Evolutionary conservation across 139 green algal species (phyloP).

Genomic region (Micractinium sp.): DNA sequence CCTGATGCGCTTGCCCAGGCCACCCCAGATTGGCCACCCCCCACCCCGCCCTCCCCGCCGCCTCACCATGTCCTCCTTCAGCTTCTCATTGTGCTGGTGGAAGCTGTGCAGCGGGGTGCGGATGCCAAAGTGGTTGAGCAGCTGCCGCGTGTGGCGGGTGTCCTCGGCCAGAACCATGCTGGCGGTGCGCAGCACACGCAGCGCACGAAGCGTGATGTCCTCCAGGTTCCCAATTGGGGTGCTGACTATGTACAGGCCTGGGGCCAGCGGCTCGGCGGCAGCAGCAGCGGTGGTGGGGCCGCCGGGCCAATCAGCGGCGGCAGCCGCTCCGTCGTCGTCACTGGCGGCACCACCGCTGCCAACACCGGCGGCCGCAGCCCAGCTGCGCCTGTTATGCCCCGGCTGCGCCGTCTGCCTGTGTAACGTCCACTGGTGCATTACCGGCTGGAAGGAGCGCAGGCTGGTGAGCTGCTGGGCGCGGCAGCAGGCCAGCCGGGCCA

Average conservation of each 20-base stretch:
- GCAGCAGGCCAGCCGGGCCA: not conserved
- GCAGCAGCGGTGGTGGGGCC: not conserved
- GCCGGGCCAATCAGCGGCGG: too few relatives aligned
- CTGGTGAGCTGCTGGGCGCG: constrained; percentile 13
- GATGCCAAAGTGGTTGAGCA: constrained; percentile 77
- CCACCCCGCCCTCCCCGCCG: too few relatives aligned
- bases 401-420: not conserved
- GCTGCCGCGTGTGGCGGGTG: constrained; percentile 81
- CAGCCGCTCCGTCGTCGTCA: not conserved
- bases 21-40: not conserved
- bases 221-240: constrained; percentile 88
- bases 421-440: too few relatives aligned
- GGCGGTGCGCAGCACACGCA: constrained; percentile 67
- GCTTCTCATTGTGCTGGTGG: constrained; percentile 90
- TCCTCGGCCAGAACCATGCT: constrained; percentile 88
- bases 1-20: not conserved
- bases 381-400: not conserved
- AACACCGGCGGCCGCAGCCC: not conserved
- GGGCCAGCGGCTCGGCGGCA: not conserved
- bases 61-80: constrained; percentile 44
- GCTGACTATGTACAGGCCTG: constrained; percentile 66
- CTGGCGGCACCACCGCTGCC: not conserved
- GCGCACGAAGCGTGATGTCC: constrained; percentile 86
- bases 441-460: not conserved
- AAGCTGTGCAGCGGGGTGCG: constrained; percentile 47